Percentiles rank a stretch among this genome's conserved stretches.
phyloP scores from a whole-genome alignment of 805 yeast genomes.

The Lipomyces yamadae region DNA sequence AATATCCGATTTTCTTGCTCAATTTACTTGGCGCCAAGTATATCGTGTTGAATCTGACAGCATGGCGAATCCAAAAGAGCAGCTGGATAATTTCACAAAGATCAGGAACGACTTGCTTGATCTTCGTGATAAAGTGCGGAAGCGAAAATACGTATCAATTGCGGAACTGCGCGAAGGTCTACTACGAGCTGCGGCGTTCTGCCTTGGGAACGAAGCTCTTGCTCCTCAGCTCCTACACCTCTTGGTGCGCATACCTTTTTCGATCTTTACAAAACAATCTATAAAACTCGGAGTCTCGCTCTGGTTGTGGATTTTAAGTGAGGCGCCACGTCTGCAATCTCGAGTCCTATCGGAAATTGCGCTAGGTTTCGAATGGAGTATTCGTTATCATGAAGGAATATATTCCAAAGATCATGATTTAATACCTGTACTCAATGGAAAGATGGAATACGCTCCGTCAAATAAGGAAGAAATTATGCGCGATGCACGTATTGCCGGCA shows the following conservation, averaged over 20 bases:
- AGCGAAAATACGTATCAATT: conserved; percentile 39
- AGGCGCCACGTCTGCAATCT: conserved; percentile 61
- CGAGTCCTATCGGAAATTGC: conserved; percentile 72
- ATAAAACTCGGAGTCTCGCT: conserved; percentile 70
- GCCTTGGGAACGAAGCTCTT: conserved; percentile 43
- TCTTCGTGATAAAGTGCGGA: conserved; percentile 34
- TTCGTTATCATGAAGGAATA: conserved; percentile 64
- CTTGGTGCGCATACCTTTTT: conserved; percentile 64
- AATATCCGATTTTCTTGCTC: conserved; percentile 74
- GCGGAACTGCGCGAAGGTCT: conserved; percentile 40
- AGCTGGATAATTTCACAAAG: conserved; percentile 34
- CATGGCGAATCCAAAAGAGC: background rate
- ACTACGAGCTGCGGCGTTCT: conserved; percentile 50
- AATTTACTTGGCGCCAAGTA: conserved; percentile 67
- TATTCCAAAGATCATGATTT: conserved; percentile 53
- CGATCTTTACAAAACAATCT: conserved; percentile 60
- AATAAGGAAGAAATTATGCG: conserved; percentile 63
- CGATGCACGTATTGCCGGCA: conserved; percentile 55
- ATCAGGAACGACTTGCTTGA: conserved; percentile 39
- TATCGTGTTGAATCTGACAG: conserved; percentile 27
- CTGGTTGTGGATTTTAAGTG: conserved; percentile 81
- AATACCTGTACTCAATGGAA: conserved; percentile 60
- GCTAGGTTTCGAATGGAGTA: conserved; percentile 68
- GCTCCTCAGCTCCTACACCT: conserved; percentile 51
- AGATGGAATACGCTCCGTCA: conserved; percentile 91